Conservation (phyloP, 768 basidiomycete genomes). For the Lentinula edodes region DNA sequence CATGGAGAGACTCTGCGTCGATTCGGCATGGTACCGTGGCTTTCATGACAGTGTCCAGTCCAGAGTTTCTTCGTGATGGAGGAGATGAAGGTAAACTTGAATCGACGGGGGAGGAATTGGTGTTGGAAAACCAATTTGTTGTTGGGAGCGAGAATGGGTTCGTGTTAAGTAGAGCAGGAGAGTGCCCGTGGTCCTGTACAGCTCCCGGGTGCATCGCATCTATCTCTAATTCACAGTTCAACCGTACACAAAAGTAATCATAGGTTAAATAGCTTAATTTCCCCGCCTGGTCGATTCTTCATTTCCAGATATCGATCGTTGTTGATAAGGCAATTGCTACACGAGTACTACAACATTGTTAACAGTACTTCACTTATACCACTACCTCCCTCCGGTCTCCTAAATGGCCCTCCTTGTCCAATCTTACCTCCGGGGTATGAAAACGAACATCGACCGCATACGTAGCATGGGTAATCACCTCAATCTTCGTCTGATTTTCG, state of each 20-base stretch:
- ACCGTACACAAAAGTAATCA: too few relatives aligned
- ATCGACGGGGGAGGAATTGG: constrained; percentile 6
- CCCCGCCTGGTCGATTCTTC: too few relatives aligned
- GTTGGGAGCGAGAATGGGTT: constrained; percentile 54
- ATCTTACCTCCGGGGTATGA: constrained; percentile 50
- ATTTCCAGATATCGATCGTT: too few relatives aligned
- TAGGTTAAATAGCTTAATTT: too few relatives aligned
- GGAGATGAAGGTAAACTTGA: not conserved
- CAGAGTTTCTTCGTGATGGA: constrained; percentile 11
- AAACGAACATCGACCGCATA: constrained; percentile 40
- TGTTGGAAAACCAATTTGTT: constrained; percentile 31
- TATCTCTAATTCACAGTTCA: too few relatives aligned
- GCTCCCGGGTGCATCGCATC: constrained; percentile 26
- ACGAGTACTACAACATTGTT: too few relatives aligned
- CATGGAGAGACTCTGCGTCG: not conserved
- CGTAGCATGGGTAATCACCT: constrained; percentile 27
- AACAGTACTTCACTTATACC: not conserved
- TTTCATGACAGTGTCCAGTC: constrained; percentile 14
- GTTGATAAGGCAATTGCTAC: too few relatives aligned
- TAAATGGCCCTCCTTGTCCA: constrained; percentile 30
- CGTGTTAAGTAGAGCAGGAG: constrained; percentile 22
- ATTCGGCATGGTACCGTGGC: constrained; percentile 11
- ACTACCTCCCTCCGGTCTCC: not conserved
- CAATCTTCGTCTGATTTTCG: constrained; percentile 47
- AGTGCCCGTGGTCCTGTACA: constrained; percentile 36